These are phyloP conservation scores for Aciculosporium take DNA, from an alignment of 2,329 filamentous ascomycete genomes.

Conservation along the genomic window DNA sequence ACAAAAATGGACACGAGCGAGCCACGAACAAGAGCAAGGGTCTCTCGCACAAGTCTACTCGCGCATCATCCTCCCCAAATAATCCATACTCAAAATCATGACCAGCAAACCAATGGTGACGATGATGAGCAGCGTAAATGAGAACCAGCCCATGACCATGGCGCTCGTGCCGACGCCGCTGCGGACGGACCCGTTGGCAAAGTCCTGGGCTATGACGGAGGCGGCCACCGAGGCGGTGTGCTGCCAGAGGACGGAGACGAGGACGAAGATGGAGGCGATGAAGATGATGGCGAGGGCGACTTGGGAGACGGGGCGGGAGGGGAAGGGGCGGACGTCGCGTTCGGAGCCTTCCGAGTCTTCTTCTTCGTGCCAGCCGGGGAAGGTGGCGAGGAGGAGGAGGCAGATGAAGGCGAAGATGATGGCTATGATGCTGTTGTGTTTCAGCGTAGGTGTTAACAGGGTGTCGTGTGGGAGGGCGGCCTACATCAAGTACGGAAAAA, in stretches of 20 bases:
- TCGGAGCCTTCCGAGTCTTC: slow-evolving; percentile 67
- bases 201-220: slow-evolving; percentile 81
- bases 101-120: slow-evolving; percentile 89
- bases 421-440: slow-evolving; percentile 63
- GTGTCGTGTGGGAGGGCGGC: slow-evolving; percentile 18
- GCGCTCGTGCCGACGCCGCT: slow-evolving; percentile 85
- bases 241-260: slow-evolving; percentile 73
- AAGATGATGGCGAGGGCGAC: slow-evolving; percentile 88
- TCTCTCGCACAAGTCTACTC: no score
- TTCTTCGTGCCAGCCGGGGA: slow-evolving; percentile 95
- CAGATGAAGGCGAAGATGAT: slow-evolving; percentile 95
- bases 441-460: background rate
- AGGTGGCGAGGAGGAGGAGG: slow-evolving; percentile 87
- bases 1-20: no score
- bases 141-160: slow-evolving; percentile 97
- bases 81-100: slow-evolving; percentile 88
- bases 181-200: slow-evolving; percentile 77
- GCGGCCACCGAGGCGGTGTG: slow-evolving; percentile 95
- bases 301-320: slow-evolving; percentile 81
- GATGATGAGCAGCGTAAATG: slow-evolving; percentile 81
- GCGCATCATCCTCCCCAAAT: slow-evolving; percentile 48
- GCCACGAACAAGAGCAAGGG: no score
- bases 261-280: slow-evolving; percentile 53
- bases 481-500: slow-evolving; percentile 92
- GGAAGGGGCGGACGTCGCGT: slow-evolving; percentile 86